These are phyloP conservation scores for Naganishia onofrii DNA, from an alignment of 768 basidiomycete species.

Conservation along the genomic window DNA sequence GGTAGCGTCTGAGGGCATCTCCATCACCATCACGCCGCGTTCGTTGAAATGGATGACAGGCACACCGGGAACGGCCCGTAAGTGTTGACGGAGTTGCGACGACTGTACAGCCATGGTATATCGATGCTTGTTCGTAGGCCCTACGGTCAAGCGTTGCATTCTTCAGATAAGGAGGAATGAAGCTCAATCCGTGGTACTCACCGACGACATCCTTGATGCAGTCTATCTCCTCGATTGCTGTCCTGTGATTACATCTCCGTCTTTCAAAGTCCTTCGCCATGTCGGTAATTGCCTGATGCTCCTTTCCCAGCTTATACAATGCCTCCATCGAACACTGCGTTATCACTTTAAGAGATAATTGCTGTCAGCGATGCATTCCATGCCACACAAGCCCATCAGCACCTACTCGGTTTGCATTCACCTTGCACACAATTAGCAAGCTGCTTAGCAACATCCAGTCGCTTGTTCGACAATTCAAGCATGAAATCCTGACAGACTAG, in stretches of 20 bases:
- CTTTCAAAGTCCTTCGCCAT: slow-evolving; percentile 91
- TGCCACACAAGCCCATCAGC: slow-evolving; percentile 54
- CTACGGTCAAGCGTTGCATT: slow-evolving; percentile 31
- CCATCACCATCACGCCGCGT: slow-evolving; percentile 80
- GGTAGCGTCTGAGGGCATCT: slow-evolving; percentile 80
- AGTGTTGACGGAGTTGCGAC: slow-evolving; percentile 63
- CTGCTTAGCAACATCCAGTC: slow-evolving; percentile 74
- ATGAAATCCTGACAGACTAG: slow-evolving; percentile 85
- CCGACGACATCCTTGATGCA: slow-evolving; percentile 80
- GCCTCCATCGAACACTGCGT: slow-evolving; percentile 96
- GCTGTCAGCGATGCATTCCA: neutral
- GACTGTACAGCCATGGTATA: slow-evolving; percentile 87
- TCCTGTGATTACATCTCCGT: slow-evolving; percentile 88
- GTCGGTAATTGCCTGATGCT: slow-evolving; percentile 72
- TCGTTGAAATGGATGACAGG: slow-evolving; percentile 90
- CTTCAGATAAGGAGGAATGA: neutral
- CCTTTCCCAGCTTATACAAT: slow-evolving; percentile 77
- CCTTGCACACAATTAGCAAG: slow-evolving; percentile 77
- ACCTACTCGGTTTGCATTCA: slow-evolving; percentile 84
- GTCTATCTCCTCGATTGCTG: slow-evolving; percentile 75
- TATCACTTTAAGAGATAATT: slow-evolving; percentile 68
- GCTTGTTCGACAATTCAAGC: slow-evolving; percentile 64
- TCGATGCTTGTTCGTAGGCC: slow-evolving; percentile 75
- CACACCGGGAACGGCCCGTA: slow-evolving; percentile 75
- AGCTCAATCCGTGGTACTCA: slow-evolving; percentile 50